Base-by-base conservation (phyloP, 179 eudicot genomes). In the Heliamphora ciliata region DNA sequence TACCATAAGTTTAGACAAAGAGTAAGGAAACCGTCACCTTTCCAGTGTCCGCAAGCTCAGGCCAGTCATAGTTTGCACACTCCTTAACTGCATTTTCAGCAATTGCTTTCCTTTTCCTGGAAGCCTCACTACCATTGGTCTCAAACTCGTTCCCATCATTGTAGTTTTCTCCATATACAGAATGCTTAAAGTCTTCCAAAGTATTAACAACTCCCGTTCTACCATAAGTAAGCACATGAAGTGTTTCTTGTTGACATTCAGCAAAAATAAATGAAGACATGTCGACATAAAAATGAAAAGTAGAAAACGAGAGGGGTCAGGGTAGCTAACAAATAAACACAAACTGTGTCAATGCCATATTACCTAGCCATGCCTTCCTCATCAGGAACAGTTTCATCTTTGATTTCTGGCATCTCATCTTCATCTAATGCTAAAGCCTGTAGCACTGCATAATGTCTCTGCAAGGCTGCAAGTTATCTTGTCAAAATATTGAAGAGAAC, bases 381-480 rank as follows among this genome's bases (percentile, higher is more conserved):
- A 83, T 97, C 98, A 44, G 99, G 99, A 88, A 90, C 90, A 79
- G 99, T 97, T 87, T 94, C 98, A 85, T 97, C 99, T 73, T 86
- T 90, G 56, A 93, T 84, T 80, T 97, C 97, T 80, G 98, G 98
- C 88, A 96, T 86, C 80, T 94, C 97, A 77, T 94, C 96, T 90
- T 97, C 99, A 86, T 91, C 98, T 81, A 97, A 82, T 76, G 99
- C 98, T 85, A 97, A 87, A 52, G 99, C 99, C 86, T 97, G 98
- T 78, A 94, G 79, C 58, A 90, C 89, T 72, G 95, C 98, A 86
- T 97, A 97, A 86, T 97, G 98, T 81, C 90, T 93, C 91, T 96
- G 99, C 97, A 97, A 89, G 78, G 97, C 99, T 96, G 90, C 73
- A 86, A 81, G 50, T 75, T 71, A 5, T 61, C 63, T 71, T 18